Evolutionary conservation across 495 filamentous ascomycete species (phyloP), one percentile per base, ranked within the genome.

Genomic region (Gamarada debralockiae): DNA sequence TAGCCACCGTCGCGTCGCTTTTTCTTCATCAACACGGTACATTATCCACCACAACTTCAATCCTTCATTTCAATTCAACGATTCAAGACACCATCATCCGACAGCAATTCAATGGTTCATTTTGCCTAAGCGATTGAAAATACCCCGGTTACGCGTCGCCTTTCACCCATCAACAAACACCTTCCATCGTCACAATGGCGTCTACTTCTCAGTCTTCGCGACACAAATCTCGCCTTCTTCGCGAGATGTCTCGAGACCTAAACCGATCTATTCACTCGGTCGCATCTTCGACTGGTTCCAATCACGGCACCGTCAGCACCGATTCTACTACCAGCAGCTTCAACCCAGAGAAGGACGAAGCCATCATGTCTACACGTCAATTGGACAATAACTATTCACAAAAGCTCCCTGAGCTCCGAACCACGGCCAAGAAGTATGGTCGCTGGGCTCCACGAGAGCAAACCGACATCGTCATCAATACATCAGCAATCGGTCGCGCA

Each of bases 341-440:
- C 40, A 29, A 64, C 39, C 58, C 58, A 20, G 36, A 52, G 23
- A 31, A 43, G 15, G 60, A 62, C 40, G 58, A 59, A 36, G 55
- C 49, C 14, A 20, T 52, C 14, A 48, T 27, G 23, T 64, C 61
- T 38, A 61, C 58, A 20, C 25, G 22, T 27, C 48, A 43, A 31
- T 18, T 58, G 14, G 34, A 49, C n/a, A 36, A 13, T 14, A 24
- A 53, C 31, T 22, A 17, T 22, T 48, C 50, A 2, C 44, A 33
- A 13, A 60, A 50, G 14, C 53, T 58, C 10, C 61, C 61, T 12
- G 43, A 58, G 18, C 33, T 64, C 14, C 61, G 58, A 6, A 48
- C 58, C 48, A 60, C 61, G 15, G 50, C 61, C 10, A 60, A 57
- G 44, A 60, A 63, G 24, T 63, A 60, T 36, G 47, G 38, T 13